phyloP scores from a whole-genome alignment of 2,329 filamentous ascomycete species.

The Aureobasidium lini region DNA sequence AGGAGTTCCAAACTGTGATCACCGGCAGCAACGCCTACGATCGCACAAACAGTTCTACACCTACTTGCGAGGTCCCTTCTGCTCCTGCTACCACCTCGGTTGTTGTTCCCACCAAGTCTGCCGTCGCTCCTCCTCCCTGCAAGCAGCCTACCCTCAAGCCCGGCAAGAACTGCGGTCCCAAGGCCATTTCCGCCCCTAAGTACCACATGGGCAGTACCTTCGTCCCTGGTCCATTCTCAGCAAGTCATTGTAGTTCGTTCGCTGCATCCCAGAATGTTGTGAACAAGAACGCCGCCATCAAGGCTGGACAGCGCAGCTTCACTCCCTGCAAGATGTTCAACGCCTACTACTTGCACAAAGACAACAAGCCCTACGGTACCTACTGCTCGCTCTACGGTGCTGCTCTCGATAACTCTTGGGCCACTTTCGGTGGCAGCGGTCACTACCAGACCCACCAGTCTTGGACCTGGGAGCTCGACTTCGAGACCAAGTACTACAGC shows the following conservation, averaged over 20 bases:
- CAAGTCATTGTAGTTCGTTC: slow-evolving; percentile 20
- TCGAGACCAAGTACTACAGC: background rate
- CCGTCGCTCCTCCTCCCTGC: background rate
- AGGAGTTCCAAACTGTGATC: slow-evolving; percentile 25
- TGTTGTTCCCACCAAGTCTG: background rate
- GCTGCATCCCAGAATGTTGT: slow-evolving; percentile 19
- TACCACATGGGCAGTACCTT: slow-evolving; percentile 19
- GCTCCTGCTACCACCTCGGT: background rate
- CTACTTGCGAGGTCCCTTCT: background rate
- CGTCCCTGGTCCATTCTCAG: slow-evolving; percentile 22
- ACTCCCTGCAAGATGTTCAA: slow-evolving; percentile 19
- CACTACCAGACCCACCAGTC: slow-evolving; percentile 13
- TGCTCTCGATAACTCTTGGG: slow-evolving; percentile 15
- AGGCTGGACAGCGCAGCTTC: slow-evolving; percentile 9
- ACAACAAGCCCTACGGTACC: slow-evolving; percentile 17
- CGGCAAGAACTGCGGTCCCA: slow-evolving; percentile 19
- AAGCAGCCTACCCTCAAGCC: slow-evolving; percentile 15
- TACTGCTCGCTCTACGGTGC: slow-evolving; percentile 21
- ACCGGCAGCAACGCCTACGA: slow-evolving; percentile 24
- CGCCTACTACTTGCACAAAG: slow-evolving; percentile 19
- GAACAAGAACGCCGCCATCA: slow-evolving; percentile 16
- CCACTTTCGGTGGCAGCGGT: slow-evolving; percentile 13
- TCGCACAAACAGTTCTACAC: too few species aligned
- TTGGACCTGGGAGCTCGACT: slow-evolving; percentile 10
- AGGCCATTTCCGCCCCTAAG: slow-evolving; percentile 15